Base-by-base conservation (phyloP, 768 basidiomycete genomes). In the Leucocoprinus sp. region DNA sequence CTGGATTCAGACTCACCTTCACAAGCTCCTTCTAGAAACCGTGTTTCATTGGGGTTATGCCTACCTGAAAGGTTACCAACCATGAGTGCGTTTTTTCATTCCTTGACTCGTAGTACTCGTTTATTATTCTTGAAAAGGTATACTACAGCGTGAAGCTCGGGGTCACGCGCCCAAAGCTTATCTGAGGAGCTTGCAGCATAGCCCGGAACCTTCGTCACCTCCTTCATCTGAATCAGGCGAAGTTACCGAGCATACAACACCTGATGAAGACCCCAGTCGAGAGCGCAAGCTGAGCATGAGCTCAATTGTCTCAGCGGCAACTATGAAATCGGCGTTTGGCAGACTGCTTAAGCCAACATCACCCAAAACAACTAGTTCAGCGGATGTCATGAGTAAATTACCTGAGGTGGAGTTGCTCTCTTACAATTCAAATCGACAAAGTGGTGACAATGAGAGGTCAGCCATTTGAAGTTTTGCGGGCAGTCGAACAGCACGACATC, bases 401-500 rank as follows among this genome's bases (percentile, higher is more conserved):
- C 36, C 44, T 19, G 37, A 45, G 27, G 44, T 45, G 27, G 17
- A n/a, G n/a, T n/a, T n/a, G 18, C 22, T 4, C 18, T 21, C 11
- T 19, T 15, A 4, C 31, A 26, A 33, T 24, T 6, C 41, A 49
- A 21, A 40, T 48, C 15, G 12, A 43, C 9, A 5, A 11, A 12
- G 15, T 44, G 5, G 24, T 27, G 33, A 36, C 34, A 12, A 7
- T 14, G 12, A n/a, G n/a, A 8, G 15, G 15, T 22, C 44, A 74
- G 72, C 65, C 71, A 1, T 74, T 65, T 42, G 67, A 93, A 66
- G 67, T 96, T 0, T 76, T 93, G 56, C 71, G 83, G 41, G 93
- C 93, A 1, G 75, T 97, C 17, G 93, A 98, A 54, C 70, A 71
- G 28, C 85, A 84, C 56, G 86, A 97, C 62, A 68, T 95, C 26